These are phyloP conservation scores for Sordariomycetes sp. DNA, from an alignment of 2,329 filamentous ascomycete genomes.

Conservation along the genomic window DNA sequence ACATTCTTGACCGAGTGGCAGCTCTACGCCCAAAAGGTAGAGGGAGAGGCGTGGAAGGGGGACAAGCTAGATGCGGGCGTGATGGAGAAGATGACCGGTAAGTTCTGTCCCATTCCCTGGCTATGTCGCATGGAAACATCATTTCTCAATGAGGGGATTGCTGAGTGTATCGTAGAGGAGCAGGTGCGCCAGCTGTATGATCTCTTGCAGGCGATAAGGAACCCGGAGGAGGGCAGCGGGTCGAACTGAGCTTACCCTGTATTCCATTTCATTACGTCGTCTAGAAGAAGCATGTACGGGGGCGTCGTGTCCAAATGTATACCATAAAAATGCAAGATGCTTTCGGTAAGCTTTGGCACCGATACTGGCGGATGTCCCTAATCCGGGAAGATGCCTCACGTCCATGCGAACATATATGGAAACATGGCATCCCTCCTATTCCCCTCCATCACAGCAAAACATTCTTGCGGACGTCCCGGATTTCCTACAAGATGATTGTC, in stretches of 20 bases:
- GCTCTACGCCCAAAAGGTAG: constrained; percentile 82
- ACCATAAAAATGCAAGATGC: too few species aligned
- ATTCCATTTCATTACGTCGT: neutral
- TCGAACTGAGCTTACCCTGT: neutral
- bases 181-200: constrained; percentile 92
- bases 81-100: constrained; percentile 41
- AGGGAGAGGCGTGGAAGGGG: constrained; percentile 76
- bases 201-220: constrained; percentile 71
- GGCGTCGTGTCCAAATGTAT: too few species aligned
- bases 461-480: too few species aligned
- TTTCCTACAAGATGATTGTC: too few species aligned
- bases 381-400: too few species aligned
- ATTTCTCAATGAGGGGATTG: constrained; percentile 6
- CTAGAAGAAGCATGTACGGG: too few species aligned
- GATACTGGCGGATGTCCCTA: too few species aligned
- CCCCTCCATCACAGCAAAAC: too few species aligned
- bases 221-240: constrained; percentile 16
- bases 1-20: constrained; percentile 97
- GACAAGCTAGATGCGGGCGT: constrained; percentile 16
- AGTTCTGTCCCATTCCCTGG: constrained; percentile 18
- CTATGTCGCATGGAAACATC: neutral
- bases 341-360: too few species aligned
- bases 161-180: constrained; percentile 50
- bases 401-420: too few species aligned
- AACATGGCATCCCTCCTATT: too few species aligned